Base-by-base conservation (phyloP, 2,329 filamentous ascomycete genomes). In the Thelonectria blattea region DNA sequence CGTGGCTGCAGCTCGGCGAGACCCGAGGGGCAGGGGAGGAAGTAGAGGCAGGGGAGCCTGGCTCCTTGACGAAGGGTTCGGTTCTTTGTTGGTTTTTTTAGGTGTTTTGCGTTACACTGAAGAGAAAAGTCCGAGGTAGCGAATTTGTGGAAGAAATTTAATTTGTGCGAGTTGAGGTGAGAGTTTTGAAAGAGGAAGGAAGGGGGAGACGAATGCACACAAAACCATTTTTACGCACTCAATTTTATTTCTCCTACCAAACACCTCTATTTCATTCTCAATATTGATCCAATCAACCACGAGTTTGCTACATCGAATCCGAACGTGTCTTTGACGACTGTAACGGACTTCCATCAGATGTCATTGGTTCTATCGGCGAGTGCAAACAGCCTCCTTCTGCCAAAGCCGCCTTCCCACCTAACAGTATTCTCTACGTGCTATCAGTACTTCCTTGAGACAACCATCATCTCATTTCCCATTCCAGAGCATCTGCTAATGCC, bases 141-240 rank as follows among this genome's bases (percentile, higher is more conserved):
- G 37, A 18, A 22, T n/a, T 30, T 6, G 37, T 24, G 4, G 27
- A 22, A 30, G 11, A 15, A n/a, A 8, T 22, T n/a, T 3, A 12
- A 27, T 8, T 56, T 56, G 48, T 34, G 17, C 22, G 5, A 12
- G 18, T 11, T 56, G 34, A 48, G 46, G 6, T 20, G 37, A 14
- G 15, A n/a, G 12, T 43, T 45, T 27, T n/a, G 24, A 20, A 56
- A 30, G 50, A 30, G 58, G 58, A 60, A 60, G 48, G 57, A 60
- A 18, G 46, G 24, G 15, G 15, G 15, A 17, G 24, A 34, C 46
- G 42, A 49, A 8, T 14, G 24, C 51, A n/a, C 51, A n/a, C n/a
- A n/a, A 34, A 30, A 30, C 10, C 17, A 3, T 45, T 50, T 46
- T n/a, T n/a, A 24, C 22, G 15, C 14, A n/a, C 34, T 37, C 34